phyloP scores from a whole-genome alignment of 2,329 filamentous ascomycete species.

The Trichoderma endophyticum region DNA sequence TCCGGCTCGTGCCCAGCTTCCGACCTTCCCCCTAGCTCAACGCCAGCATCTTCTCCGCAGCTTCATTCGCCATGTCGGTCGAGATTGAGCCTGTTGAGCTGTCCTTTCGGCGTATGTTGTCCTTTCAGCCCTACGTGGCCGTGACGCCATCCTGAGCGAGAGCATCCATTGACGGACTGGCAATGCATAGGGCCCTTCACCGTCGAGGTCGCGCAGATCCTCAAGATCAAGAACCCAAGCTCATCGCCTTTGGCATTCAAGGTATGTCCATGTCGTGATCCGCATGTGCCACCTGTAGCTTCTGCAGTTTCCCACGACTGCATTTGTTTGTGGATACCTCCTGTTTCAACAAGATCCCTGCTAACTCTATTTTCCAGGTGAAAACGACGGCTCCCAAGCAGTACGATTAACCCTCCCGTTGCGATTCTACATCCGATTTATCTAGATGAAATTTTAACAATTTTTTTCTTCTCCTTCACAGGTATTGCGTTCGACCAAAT shows the following conservation, averaged over 20 bases:
- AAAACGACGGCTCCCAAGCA: slow-evolving; percentile 99
- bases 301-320: neutral
- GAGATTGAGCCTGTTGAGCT: slow-evolving; percentile 90
- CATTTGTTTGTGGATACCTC: slow-evolving; percentile 7
- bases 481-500: slow-evolving; percentile 97
- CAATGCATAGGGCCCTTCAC: slow-evolving; percentile 59
- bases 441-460: neutral
- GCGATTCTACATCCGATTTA: neutral
- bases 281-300: neutral
- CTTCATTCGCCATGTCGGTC: slow-evolving; percentile 72
- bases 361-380: slow-evolving; percentile 57
- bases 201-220: slow-evolving; percentile 60
- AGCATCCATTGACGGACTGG: slow-evolving; percentile 18
- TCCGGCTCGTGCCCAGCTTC: neutral
- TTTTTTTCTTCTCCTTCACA: slow-evolving; percentile 35
- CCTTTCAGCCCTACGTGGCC: slow-evolving; percentile 13
- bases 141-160: slow-evolving; percentile 2
- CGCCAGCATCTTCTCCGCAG: neutral
- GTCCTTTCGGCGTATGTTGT: slow-evolving; percentile 79
- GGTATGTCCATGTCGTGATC: slow-evolving; percentile 49
- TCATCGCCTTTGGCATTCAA: slow-evolving; percentile 65
- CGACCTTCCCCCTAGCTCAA: neutral
- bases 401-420: slow-evolving; percentile 54
- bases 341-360: slow-evolving; percentile 9
- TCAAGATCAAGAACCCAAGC: slow-evolving; percentile 64